A percentile compares a stretch with the other conserved stretches of the same genome.
Conservation (phyloP, 495 filamentous ascomycete genomes). For the Neohortaea acidophila region DNA sequence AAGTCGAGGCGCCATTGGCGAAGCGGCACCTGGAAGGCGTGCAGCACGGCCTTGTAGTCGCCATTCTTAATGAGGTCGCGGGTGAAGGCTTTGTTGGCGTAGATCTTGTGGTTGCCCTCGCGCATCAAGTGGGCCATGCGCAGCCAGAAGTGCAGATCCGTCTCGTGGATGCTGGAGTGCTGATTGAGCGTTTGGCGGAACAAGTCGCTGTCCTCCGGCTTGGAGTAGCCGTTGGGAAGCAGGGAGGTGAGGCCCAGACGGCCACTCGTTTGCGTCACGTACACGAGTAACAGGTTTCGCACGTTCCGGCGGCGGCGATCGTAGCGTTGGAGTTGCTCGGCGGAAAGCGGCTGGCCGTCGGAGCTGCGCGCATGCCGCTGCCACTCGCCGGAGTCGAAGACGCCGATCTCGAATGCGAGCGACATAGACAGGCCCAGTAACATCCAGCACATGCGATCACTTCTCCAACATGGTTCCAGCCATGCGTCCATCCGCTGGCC, state of each 20-base stretch:
- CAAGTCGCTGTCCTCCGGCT: constrained; percentile 18
- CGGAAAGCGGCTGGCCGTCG: constrained; percentile 21
- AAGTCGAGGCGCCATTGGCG: constrained; percentile 52
- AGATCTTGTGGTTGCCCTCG: constrained; percentile 66
- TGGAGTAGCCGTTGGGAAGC: constrained; percentile 42
- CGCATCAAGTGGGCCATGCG: constrained; percentile 83
- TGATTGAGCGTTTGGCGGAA: constrained; percentile 2
- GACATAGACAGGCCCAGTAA: constrained; percentile 78
- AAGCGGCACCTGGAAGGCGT: constrained; percentile 63
- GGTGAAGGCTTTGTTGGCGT: constrained; percentile 68
- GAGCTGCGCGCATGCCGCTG: constrained; percentile 40
- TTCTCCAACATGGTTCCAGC: constrained; percentile 91
- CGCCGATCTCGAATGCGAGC: constrained; percentile 81
- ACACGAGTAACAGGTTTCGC: constrained; percentile 72
- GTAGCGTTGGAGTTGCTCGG: constrained; percentile 50
- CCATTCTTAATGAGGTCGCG: constrained; percentile 74
- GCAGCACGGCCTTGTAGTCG: constrained; percentile 62
- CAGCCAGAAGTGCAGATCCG: constrained; percentile 83
- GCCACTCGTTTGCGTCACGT: constrained; percentile 81
- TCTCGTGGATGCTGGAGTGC: constrained; percentile 39
- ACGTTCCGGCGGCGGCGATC: constrained; percentile 65
- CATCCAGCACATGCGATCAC: constrained; percentile 98
- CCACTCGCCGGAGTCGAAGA: constrained; percentile 71
- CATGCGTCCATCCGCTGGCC: constrained; percentile 76
- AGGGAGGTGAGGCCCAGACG: constrained; percentile 86